Conservation (phyloP, 371 early-diverging fungal genomes). For the Actinomucor elegans region DNA sequence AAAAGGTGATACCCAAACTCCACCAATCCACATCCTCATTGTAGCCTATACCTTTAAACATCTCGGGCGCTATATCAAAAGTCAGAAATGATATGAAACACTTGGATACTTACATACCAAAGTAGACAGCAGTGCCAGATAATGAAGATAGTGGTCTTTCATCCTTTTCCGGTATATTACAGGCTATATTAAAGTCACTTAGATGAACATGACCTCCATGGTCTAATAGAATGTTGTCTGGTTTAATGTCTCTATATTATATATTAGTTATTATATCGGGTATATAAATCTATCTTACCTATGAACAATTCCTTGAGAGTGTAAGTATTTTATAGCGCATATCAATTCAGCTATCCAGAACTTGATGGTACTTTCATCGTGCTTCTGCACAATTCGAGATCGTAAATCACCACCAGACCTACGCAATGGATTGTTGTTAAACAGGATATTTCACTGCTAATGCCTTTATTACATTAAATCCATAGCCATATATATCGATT, state of each 20-base stretch:
- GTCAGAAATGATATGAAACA: not conserved
- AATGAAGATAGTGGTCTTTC: conserved; percentile 52
- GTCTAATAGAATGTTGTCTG: conserved; percentile 78
- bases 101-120: conserved; percentile 47
- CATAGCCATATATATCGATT: conserved; percentile 78
- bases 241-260: conserved; percentile 63
- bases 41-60: conserved; percentile 64
- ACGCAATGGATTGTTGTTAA: too few species aligned
- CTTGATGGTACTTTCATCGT: conserved; percentile 61
- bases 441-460: too few species aligned
- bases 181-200: conserved; percentile 76
- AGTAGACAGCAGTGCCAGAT: conserved; percentile 73
- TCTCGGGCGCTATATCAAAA: conserved; percentile 67
- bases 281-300: conserved; percentile 28
- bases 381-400: conserved; percentile 63
- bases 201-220: conserved; percentile 67
- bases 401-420: conserved; percentile 80
- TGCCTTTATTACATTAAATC: conserved; percentile 85
- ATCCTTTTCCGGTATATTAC: conserved; percentile 39
- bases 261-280: not conserved
- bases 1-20: conserved; percentile 81
- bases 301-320: conserved; percentile 71
- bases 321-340: conserved; percentile 71
- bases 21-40: conserved; percentile 80
- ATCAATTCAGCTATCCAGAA: conserved; percentile 75